Evolutionary conservation across 1,139 yeast species (phyloP).

Genomic region (Saccharomycopsis phalli): DNA sequence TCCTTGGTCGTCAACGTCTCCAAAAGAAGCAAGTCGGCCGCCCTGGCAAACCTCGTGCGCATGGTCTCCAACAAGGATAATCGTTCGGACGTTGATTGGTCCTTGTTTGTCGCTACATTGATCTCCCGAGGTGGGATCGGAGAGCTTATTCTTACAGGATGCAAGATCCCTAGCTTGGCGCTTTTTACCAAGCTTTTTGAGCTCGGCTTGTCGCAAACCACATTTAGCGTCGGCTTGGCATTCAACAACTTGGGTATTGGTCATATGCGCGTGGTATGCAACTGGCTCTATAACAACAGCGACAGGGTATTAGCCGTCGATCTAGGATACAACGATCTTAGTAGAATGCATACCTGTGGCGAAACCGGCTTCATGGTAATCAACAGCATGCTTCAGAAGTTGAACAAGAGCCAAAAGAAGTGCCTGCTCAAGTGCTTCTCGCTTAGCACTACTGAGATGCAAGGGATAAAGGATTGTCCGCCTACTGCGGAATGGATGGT

Average conservation of each 20-base stretch:
- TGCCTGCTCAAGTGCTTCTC: conserved; percentile 37
- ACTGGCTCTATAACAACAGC: conserved; percentile 13
- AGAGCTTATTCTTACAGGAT: conserved; percentile 63
- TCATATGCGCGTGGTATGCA: conserved; percentile 24
- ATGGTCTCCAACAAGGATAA: conserved; percentile 53
- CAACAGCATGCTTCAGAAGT: conserved; percentile 21
- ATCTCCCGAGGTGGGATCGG: conserved; percentile 66
- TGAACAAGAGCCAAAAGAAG: conserved; percentile 23
- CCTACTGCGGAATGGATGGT: conserved; percentile 24
- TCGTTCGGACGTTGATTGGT: conserved; percentile 72
- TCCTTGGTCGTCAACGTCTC: conserved; percentile 10
- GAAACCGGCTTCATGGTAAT: conserved; percentile 6
- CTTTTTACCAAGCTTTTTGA: conserved; percentile 51
- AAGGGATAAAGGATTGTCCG: conserved; percentile 21
- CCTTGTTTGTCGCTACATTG: conserved; percentile 56
- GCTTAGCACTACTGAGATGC: conserved; percentile 42
- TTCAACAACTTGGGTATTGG: conserved; percentile 47
- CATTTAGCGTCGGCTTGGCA: conserved; percentile 57
- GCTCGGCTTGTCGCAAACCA: conserved; percentile 42
- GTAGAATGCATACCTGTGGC: conserved; percentile 35
- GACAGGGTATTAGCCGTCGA: conserved; percentile 43
- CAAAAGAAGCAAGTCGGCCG: conserved; percentile 7
- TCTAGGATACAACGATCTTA: conserved; percentile 61
- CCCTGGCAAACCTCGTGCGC: conserved; percentile 29
- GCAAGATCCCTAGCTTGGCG: conserved; percentile 48